Evolutionary conservation across 2,329 filamentous ascomycete species (phyloP).

Genomic region (Neonectria coccinea): DNA sequence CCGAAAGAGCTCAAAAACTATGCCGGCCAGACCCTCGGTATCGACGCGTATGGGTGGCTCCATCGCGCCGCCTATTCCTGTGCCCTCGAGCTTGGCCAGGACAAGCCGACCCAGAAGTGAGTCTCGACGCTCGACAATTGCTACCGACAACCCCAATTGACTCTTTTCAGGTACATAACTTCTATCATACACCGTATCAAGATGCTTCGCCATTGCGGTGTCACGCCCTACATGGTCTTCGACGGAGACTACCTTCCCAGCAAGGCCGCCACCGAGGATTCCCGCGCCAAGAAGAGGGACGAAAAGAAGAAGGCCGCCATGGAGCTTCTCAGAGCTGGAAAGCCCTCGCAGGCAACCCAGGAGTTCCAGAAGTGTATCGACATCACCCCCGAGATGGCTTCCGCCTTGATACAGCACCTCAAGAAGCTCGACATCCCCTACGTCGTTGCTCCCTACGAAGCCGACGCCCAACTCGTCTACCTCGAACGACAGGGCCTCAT

Average conservation of each 20-base stretch:
- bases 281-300: conserved; percentile 79
- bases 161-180: conserved; percentile 78
- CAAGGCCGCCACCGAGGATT: conserved; percentile 87
- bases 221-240: conserved; percentile 95
- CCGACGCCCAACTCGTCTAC: conserved; percentile 96
- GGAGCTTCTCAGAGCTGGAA: conserved; percentile 84
- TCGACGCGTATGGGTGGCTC: conserved; percentile 98
- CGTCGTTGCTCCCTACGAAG: conserved; percentile 96
- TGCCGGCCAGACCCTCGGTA: conserved; percentile 87
- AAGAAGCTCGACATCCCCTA: conserved; percentile 85
- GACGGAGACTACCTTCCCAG: conserved; percentile 96
- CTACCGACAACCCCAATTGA: conserved; percentile 15
- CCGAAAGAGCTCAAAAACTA: conserved; percentile 89
- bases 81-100: conserved; percentile 89
- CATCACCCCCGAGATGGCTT: conserved; percentile 95
- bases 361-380: conserved; percentile 97
- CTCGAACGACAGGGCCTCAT: conserved; percentile 88
- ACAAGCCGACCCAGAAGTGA: conserved; percentile 88
- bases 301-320: conserved; percentile 81
- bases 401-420: conserved; percentile 89
- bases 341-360: conserved; percentile 80
- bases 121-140: conserved; percentile 43
- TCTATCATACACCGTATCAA: conserved; percentile 90
- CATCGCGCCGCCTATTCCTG: conserved; percentile 92
- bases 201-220: conserved; percentile 93